Evolutionary conservation across 1,284 basidiomycete genomes (phyloP).

Genomic region (Moniliella sp.): DNA sequence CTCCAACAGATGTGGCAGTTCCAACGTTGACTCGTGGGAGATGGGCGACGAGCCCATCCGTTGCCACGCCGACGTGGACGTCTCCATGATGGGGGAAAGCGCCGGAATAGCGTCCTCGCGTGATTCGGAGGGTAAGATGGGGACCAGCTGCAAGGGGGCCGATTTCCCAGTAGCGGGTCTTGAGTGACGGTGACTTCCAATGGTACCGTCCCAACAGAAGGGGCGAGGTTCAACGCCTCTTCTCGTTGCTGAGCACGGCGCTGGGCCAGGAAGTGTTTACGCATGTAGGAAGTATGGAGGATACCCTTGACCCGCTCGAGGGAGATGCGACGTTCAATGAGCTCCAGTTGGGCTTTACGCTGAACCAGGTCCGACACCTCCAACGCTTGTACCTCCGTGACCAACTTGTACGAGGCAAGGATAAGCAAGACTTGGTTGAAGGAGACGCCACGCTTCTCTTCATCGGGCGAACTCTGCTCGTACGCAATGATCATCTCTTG

Average conservation of each 20-base stretch:
- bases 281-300: conserved; percentile 16
- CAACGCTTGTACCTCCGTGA: conserved; percentile 46
- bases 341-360: conserved; percentile 13
- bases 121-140: no score
- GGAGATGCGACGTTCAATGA: conserved; percentile 17
- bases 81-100: no score
- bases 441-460: conserved; percentile 45
- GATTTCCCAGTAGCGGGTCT: no score
- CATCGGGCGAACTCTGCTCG: conserved; percentile 36
- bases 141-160: no score
- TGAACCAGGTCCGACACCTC: conserved; percentile 25
- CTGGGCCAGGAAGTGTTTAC: conserved; percentile 15
- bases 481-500: conserved; percentile 34
- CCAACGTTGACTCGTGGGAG: no score
- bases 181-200: no score
- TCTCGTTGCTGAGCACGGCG: conserved; percentile 1
- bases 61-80: no score
- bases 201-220: no score
- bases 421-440: conserved; percentile 75
- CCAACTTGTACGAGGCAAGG: conserved; percentile 73
- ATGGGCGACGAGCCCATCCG: no score
- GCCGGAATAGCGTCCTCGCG: no score
- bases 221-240: no score
- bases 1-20: no score
- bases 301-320: conserved; percentile 21